Percentiles rank a stretch among this genome's conserved stretches.
Evolutionary conservation across 2,329 filamentous ascomycete species (phyloP).

Genomic region (Escovopsis sp.): DNA sequence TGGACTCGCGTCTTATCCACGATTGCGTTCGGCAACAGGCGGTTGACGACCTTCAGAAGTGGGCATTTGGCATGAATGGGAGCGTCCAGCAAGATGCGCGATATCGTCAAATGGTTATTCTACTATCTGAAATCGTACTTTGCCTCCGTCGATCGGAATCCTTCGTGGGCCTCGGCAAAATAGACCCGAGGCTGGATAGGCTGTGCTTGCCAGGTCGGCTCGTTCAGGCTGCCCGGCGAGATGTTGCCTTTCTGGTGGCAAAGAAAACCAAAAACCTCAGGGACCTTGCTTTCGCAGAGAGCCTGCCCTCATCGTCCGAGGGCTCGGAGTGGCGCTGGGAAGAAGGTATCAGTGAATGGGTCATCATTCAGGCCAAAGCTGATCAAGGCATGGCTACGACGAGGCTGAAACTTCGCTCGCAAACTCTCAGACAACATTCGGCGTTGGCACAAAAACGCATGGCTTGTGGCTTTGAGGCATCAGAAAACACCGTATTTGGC

Average conservation of each 20-base stretch:
- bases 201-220: conserved; percentile 19
- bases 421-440: too few relatives aligned
- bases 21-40: conserved; percentile 7
- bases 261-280: conserved; percentile 37
- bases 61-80: conserved; percentile 7
- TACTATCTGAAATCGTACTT: conserved; percentile 32
- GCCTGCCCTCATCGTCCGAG: conserved; percentile 13
- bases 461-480: too few relatives aligned
- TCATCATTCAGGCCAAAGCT: conserved; percentile 4
- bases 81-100: conserved; percentile 7
- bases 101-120: conserved; percentile 18
- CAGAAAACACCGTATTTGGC: too few relatives aligned
- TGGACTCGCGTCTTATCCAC: conserved; percentile 5
- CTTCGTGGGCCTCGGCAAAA: conserved; percentile 22
- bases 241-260: conserved; percentile 36
- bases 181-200: conserved; percentile 26
- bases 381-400: too few relatives aligned
- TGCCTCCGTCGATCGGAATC: conserved; percentile 29
- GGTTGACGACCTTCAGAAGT: conserved; percentile 10
- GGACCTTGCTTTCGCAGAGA: conserved; percentile 40
- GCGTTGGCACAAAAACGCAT: too few relatives aligned
- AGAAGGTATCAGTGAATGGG: conserved; percentile 27
- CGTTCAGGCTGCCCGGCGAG: conserved; percentile 24
- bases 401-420: too few relatives aligned
- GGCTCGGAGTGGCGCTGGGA: conserved; percentile 25